Conservation (phyloP, 2,329 filamentous ascomycete species). For the Beauveria bassiana region DNA sequence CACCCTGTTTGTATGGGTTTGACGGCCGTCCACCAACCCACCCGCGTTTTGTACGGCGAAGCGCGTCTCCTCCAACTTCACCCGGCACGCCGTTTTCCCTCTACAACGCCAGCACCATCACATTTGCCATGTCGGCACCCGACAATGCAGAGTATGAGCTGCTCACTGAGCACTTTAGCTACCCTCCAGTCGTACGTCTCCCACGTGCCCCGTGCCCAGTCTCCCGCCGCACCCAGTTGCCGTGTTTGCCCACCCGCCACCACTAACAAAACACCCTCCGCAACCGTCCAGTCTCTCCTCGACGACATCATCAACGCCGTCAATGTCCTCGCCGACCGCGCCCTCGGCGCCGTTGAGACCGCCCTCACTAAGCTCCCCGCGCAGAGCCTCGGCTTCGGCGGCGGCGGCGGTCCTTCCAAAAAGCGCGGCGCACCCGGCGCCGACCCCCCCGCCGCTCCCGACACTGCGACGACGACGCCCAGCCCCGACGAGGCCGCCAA, state of each 20-base stretch:
- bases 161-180: constrained; percentile 91
- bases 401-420: constrained; percentile 31
- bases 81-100: not conserved
- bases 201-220: not conserved
- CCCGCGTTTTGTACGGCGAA: not conserved
- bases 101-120: not conserved
- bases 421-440: constrained; percentile 24
- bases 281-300: constrained; percentile 62
- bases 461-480: constrained; percentile 27
- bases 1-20: no score
- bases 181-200: constrained; percentile 71
- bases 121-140: constrained; percentile 23
- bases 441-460: constrained; percentile 19
- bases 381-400: constrained; percentile 66
- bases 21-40: not conserved
- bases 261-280: constrained; percentile 10
- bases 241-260: constrained; percentile 5
- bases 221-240: not conserved
- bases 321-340: constrained; percentile 87
- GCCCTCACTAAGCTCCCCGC: constrained; percentile 70
- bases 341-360: constrained; percentile 78
- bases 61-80: not conserved
- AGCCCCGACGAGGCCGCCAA: constrained; percentile 34
- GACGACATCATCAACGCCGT: constrained; percentile 98
- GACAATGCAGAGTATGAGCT: constrained; percentile 53